Evolutionary conservation across 768 basidiomycete genomes (phyloP).

Genomic region (Macrolepiota dolichaula): DNA sequence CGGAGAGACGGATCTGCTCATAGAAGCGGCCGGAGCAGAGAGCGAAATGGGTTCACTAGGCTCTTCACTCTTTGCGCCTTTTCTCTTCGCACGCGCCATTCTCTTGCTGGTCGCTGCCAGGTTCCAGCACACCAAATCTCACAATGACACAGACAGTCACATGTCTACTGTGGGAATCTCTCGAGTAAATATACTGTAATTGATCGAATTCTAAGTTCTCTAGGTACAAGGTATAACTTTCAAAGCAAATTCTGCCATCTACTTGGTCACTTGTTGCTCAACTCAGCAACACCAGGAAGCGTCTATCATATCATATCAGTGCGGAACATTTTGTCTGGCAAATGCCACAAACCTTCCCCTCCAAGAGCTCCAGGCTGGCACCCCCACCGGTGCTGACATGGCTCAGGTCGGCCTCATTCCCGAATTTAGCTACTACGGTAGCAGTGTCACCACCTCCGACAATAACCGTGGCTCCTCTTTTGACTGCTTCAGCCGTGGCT

Average conservation of each 20-base stretch:
- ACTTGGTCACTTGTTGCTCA: slow-evolving; percentile 64
- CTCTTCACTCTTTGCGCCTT: slow-evolving; percentile 7
- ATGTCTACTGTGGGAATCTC: slow-evolving; percentile 7
- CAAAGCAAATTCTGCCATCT: background rate
- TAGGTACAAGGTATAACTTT: background rate
- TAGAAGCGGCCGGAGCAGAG: background rate
- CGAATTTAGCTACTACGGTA: slow-evolving; percentile 88
- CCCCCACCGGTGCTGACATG: slow-evolving; percentile 97
- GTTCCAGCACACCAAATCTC: background rate
- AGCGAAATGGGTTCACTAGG: background rate
- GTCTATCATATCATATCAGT: slow-evolving; percentile 40
- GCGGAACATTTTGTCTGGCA: background rate
- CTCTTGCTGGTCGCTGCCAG: background rate
- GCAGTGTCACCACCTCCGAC: slow-evolving; percentile 96
- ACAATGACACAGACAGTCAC: background rate
- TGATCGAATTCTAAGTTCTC: too few species aligned
- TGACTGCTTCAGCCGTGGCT: slow-evolving; percentile 82
- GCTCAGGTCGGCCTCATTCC: slow-evolving; percentile 83
- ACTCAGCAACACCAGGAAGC: slow-evolving; percentile 87
- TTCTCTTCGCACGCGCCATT: slow-evolving; percentile 9
- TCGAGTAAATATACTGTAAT: background rate
- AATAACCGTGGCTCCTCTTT: slow-evolving; percentile 87
- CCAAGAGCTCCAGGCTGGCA: slow-evolving; percentile 90
- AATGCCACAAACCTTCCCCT: slow-evolving; percentile 77
- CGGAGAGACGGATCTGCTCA: slow-evolving; percentile 6